These are phyloP conservation scores for Tulasnella sp. DNA, from an alignment of 768 basidiomycete species.

Conservation along the genomic window DNA sequence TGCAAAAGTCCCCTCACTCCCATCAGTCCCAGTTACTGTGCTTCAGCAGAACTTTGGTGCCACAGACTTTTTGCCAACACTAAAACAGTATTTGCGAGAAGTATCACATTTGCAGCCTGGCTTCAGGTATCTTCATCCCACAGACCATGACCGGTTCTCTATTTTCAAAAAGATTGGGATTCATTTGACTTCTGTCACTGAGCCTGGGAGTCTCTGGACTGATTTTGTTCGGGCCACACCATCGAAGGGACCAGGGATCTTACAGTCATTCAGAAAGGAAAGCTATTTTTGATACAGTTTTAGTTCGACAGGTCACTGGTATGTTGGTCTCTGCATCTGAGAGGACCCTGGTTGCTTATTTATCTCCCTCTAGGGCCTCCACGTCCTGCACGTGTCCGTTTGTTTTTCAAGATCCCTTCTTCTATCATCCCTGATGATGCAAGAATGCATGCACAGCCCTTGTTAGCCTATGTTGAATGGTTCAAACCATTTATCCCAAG, in stretches of 20 bases:
- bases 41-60: not conserved
- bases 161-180: not conserved
- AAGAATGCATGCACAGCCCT: slow-evolving; percentile 9
- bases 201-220: not conserved
- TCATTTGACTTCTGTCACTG: not conserved
- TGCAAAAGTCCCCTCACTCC: not conserved
- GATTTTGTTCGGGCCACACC: not conserved
- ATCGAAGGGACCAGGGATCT: not conserved
- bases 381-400: slow-evolving; percentile 19
- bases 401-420: slow-evolving; percentile 22
- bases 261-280: not conserved
- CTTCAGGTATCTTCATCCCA: not conserved
- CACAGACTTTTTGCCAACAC: not conserved
- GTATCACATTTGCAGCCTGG: not conserved
- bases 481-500: slow-evolving; percentile 23
- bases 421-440: slow-evolving; percentile 3
- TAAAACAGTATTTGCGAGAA: not conserved
- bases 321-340: not conserved
- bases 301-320: slow-evolving; percentile 11
- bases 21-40: not conserved
- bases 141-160: not conserved
- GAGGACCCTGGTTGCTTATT: not conserved
- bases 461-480: slow-evolving; percentile 29
- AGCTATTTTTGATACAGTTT: slow-evolving; percentile 19
- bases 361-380: not conserved